These are phyloP conservation scores for Termitomyces sp. DNA, from an alignment of 768 basidiomycete species.

Conservation along the genomic window DNA sequence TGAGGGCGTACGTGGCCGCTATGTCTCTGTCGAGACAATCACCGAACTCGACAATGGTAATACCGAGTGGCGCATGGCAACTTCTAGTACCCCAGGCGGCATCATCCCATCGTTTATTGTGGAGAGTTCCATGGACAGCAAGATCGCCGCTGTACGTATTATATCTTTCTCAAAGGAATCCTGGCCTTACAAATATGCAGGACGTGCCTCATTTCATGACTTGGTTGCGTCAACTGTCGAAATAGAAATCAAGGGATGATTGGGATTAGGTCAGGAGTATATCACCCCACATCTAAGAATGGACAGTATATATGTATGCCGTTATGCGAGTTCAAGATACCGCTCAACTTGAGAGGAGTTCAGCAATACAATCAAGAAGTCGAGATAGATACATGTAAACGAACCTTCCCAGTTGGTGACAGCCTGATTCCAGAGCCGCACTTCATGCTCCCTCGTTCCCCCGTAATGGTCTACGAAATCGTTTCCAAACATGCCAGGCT, in stretches of 20 bases:
- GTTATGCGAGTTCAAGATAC: slow-evolving; percentile 80
- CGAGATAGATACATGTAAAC: slow-evolving; percentile 21
- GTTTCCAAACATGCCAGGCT: slow-evolving; percentile 71
- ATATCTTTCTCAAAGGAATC: neutral
- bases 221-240: slow-evolving; percentile 50
- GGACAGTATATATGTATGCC: neutral
- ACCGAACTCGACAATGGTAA: slow-evolving; percentile 59
- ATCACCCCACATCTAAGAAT: neutral
- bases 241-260: neutral
- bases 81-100: slow-evolving; percentile 70
- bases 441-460: slow-evolving; percentile 92
- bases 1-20: slow-evolving; percentile 63
- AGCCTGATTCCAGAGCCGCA: slow-evolving; percentile 81
- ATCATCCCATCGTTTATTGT: slow-evolving; percentile 63
- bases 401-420: slow-evolving; percentile 94
- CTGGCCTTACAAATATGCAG: slow-evolving; percentile 29
- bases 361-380: slow-evolving; percentile 15
- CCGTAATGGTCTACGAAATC: slow-evolving; percentile 94
- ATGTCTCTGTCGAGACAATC: slow-evolving; percentile 68
- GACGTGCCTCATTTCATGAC: slow-evolving; percentile 73
- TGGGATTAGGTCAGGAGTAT: neutral
- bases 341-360: slow-evolving; percentile 58
- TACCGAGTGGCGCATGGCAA: slow-evolving; percentile 81
- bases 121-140: slow-evolving; percentile 58
- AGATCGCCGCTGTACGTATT: slow-evolving; percentile 56